A percentile compares a stretch with the other conserved stretches of the same genome.
Conservation (phyloP, 2,329 filamentous ascomycete genomes). For the Arthroderma sp. region DNA sequence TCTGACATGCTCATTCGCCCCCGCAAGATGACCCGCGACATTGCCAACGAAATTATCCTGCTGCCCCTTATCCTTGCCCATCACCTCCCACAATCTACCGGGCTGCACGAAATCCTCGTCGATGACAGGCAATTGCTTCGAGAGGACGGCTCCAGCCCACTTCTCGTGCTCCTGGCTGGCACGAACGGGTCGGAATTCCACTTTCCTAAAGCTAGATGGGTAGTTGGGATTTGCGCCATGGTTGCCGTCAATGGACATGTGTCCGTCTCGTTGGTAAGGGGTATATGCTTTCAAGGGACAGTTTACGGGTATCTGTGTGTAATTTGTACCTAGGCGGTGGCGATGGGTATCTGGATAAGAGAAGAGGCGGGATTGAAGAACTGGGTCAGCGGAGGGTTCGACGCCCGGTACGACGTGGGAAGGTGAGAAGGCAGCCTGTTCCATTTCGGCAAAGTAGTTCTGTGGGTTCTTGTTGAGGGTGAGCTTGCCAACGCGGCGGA, state of each 20-base stretch:
- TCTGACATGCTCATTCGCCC: constrained; percentile 44
- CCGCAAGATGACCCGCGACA: constrained; percentile 45
- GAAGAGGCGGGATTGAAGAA: constrained; percentile 58
- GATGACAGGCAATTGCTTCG: constrained; percentile 32
- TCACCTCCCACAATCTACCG: constrained; percentile 33
- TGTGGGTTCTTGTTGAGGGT: constrained; percentile 53
- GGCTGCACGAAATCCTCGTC: constrained; percentile 37
- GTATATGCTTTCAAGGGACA: constrained; percentile 42
- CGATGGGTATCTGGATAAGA: constrained; percentile 58
- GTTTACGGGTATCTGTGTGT: constrained; percentile 54
- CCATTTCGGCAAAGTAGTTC: constrained; percentile 61
- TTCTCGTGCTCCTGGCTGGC: constrained; percentile 35
- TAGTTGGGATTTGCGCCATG: constrained; percentile 49
- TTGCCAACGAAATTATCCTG: constrained; percentile 52
- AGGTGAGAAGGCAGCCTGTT: constrained; percentile 58
- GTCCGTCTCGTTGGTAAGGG: constrained; percentile 61
- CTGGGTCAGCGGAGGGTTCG: constrained; percentile 57
- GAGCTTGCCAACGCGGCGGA: constrained; percentile 49
- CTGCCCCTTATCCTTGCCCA: constrained; percentile 40
- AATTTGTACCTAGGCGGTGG: constrained; percentile 52
- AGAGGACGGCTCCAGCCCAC: constrained; percentile 30
- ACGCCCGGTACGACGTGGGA: constrained; percentile 55
- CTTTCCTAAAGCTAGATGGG: constrained; percentile 30
- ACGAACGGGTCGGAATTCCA: constrained; percentile 31
- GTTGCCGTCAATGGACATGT: constrained; percentile 56